Evolutionary conservation across 805 yeast species (phyloP).

Genomic region (Wickerhamiella parazyma): DNA sequence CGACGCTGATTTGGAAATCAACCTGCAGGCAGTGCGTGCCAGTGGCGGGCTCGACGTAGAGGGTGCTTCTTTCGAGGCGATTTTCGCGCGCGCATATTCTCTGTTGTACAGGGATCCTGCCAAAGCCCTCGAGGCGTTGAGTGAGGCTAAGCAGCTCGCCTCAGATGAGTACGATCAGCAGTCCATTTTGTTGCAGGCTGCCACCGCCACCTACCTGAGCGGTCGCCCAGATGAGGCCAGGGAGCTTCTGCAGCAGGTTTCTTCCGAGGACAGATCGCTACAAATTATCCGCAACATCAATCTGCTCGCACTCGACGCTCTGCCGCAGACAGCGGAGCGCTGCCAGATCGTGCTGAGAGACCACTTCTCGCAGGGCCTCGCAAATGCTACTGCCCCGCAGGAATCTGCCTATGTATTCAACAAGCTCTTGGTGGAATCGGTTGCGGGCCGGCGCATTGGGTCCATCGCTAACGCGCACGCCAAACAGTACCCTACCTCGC

Average conservation of each 20-base stretch:
- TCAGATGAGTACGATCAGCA: constrained; percentile 34
- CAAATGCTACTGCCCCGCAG: constrained; percentile 22
- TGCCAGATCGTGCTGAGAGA: constrained; percentile 13
- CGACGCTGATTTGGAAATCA: constrained; percentile 41
- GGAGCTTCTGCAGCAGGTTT: constrained; percentile 27
- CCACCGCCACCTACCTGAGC: constrained; percentile 35
- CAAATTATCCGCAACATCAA: constrained; percentile 34
- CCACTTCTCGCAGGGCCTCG: constrained; percentile 9
- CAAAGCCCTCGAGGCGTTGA: constrained; percentile 32
- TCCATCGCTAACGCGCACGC: constrained; percentile 16
- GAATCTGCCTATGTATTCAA: constrained; percentile 28
- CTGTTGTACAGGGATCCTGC: constrained; percentile 14
- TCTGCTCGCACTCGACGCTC: constrained; percentile 11
- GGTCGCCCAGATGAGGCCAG: constrained; percentile 30
- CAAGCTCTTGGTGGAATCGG: constrained; percentile 29
- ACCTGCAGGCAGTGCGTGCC: constrained; percentile 42
- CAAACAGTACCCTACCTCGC: constrained; percentile 12
- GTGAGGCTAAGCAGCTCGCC: constrained; percentile 33
- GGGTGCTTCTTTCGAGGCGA: constrained; percentile 37
- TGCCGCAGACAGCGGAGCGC: constrained; percentile 7
- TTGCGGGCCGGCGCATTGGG: constrained; percentile 23
- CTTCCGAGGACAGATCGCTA: constrained; percentile 31
- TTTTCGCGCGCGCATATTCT: constrained; percentile 43
- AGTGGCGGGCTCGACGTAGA: constrained; percentile 8
- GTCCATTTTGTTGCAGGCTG: constrained; percentile 42